Evolutionary conservation across 1,139 yeast species (phyloP).

Genomic region (Magnusiomyces magnusii): DNA sequence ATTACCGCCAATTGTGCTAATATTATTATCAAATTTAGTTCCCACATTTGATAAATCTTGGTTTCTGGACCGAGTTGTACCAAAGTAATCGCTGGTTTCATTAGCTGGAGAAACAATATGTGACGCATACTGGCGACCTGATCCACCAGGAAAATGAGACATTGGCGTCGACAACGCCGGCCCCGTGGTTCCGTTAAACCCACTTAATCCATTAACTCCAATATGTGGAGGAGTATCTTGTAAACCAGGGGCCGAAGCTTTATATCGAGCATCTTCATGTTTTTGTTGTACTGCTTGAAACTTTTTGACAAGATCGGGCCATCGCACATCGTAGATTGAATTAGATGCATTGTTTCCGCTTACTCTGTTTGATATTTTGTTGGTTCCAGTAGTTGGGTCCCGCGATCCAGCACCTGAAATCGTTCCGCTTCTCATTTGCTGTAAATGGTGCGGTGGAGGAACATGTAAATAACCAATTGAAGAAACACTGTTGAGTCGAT

Average conservation of each 20-base stretch:
- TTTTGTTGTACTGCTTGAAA: constrained; percentile 54
- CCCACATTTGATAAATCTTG: background rate
- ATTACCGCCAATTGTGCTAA: background rate
- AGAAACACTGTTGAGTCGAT: constrained; percentile 57
- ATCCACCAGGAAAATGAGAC: background rate
- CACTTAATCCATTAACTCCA: background rate
- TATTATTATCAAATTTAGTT: background rate
- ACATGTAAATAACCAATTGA: constrained; percentile 35
- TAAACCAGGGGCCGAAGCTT: constrained; percentile 6
- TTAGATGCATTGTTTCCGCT: constrained; percentile 2
- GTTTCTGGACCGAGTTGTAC: background rate
- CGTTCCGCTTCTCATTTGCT: constrained; percentile 6
- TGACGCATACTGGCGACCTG: background rate
- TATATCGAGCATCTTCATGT: constrained; percentile 39
- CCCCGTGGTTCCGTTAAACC: background rate
- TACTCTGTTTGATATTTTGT: constrained; percentile 3
- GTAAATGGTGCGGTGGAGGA: constrained; percentile 17
- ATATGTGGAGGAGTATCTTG: background rate
- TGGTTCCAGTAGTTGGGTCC: background rate
- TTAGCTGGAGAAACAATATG: background rate
- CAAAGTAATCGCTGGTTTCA: background rate
- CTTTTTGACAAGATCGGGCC: constrained; percentile 54
- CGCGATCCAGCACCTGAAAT: constrained; percentile 1
- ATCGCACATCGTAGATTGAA: constrained; percentile 26
- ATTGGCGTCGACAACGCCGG: background rate